Evolutionary conservation across 768 basidiomycete species (phyloP).

Genomic region (Leccinum pellstonianum): DNA sequence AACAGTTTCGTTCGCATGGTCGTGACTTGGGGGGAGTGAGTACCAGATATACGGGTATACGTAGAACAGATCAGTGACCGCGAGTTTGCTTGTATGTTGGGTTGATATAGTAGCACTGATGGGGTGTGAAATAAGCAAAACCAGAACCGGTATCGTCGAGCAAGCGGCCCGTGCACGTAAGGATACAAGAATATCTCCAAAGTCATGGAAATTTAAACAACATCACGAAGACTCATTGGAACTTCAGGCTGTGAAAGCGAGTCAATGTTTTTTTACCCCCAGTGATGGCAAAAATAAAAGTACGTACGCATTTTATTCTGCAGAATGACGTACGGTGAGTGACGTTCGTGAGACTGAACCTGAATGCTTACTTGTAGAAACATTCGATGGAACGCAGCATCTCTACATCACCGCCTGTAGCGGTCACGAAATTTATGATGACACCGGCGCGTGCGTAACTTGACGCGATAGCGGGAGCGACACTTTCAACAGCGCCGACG

Average conservation of each 20-base stretch:
- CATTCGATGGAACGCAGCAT: constrained; percentile 98
- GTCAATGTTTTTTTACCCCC: constrained; percentile 20
- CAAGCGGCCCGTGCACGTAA: constrained; percentile 55
- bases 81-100: constrained; percentile 40
- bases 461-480: constrained; percentile 84
- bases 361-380: constrained; percentile 80
- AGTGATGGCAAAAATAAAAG: background rate
- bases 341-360: background rate
- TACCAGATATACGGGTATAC: constrained; percentile 69
- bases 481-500: constrained; percentile 42
- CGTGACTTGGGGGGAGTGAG: constrained; percentile 30
- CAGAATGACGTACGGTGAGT: constrained; percentile 15
- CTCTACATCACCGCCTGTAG: constrained; percentile 96
- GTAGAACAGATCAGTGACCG: constrained; percentile 39
- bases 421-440: constrained; percentile 95
- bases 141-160: constrained; percentile 30
- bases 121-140: constrained; percentile 38
- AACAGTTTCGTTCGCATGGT: constrained; percentile 51
- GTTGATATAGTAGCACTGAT: constrained; percentile 48
- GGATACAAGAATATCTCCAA: constrained; percentile 71
- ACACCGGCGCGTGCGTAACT: constrained; percentile 85
- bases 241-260: constrained; percentile 71
- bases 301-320: constrained; percentile 87
- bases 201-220: constrained; percentile 59
- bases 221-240: constrained; percentile 85